A percentile compares a stretch with the other conserved stretches of the same genome.
phyloP scores from a whole-genome alignment of 2,329 filamentous ascomycete species.

The Penicillium sp. region DNA sequence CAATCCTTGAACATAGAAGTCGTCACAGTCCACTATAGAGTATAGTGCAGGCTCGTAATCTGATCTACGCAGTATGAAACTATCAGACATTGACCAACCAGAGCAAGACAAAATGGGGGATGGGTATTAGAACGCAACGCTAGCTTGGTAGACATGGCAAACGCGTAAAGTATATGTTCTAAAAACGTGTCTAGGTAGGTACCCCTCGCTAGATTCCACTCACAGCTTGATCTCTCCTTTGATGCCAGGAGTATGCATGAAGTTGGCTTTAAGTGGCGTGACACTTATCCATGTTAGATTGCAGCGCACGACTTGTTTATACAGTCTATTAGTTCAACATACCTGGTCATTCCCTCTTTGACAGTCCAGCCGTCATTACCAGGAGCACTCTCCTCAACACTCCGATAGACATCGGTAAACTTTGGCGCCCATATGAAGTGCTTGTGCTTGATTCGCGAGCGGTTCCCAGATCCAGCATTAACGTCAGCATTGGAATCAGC shows the following conservation, averaged over 20 bases:
- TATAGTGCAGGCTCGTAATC: slow-evolving; percentile 57
- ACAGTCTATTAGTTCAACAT: slow-evolving; percentile 24
- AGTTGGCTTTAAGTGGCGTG: slow-evolving; percentile 90
- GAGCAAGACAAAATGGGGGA: slow-evolving; percentile 21
- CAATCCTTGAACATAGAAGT: slow-evolving; percentile 86
- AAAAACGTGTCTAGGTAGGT: slow-evolving; percentile 28
- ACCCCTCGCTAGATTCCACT: slow-evolving; percentile 55
- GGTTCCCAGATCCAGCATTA: slow-evolving; percentile 31
- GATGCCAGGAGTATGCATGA: slow-evolving; percentile 74
- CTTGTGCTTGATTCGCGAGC: slow-evolving; percentile 69
- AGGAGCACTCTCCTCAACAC: slow-evolving; percentile 76
- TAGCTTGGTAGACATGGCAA: slow-evolving; percentile 32
- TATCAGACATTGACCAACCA: slow-evolving; percentile 36
- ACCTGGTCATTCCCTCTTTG: slow-evolving; percentile 85
- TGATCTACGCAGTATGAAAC: slow-evolving; percentile 40
- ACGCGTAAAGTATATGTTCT: slow-evolving; percentile 31
- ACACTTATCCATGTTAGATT: slow-evolving; percentile 56
- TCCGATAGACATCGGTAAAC: slow-evolving; percentile 85
- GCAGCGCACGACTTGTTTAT: neutral
- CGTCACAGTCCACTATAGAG: slow-evolving; percentile 82
- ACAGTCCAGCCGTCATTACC: slow-evolving; percentile 95
- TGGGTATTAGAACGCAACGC: slow-evolving; percentile 29
- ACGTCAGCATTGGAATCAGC: slow-evolving; percentile 31
- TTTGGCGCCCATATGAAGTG: slow-evolving; percentile 95
- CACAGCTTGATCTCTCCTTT: slow-evolving; percentile 80